Evolutionary conservation across 1,139 yeast genomes (phyloP).

Genomic region (Suzukiozyma palmioleophila): DNA sequence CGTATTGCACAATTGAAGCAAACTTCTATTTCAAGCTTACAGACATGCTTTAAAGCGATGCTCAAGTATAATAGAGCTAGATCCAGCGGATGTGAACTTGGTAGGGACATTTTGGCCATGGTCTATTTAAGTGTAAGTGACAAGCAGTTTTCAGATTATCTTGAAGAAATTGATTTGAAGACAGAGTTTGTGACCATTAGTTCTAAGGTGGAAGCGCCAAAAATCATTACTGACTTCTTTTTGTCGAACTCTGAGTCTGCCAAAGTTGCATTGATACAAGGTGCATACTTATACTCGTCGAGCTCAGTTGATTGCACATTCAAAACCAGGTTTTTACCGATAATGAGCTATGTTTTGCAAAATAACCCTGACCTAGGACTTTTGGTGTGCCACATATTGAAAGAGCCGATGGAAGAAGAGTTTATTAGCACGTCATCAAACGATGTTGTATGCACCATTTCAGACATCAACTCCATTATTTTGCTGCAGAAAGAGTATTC

Average conservation of each 20-base stretch:
- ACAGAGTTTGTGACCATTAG: conserved; percentile 22
- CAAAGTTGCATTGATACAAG: conserved; percentile 46
- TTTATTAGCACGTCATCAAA: conserved; percentile 26
- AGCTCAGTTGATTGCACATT: conserved; percentile 42
- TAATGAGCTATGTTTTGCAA: conserved; percentile 42
- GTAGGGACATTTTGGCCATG: conserved; percentile 35
- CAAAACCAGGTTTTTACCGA: conserved; percentile 48
- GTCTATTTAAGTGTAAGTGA: conserved; percentile 51
- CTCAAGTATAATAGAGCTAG: conserved; percentile 14
- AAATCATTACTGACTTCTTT: conserved; percentile 46
- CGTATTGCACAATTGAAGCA: conserved; percentile 57
- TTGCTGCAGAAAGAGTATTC: conserved; percentile 19
- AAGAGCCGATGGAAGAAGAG: conserved; percentile 34
- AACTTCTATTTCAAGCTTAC: conserved; percentile 51
- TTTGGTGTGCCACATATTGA: conserved; percentile 42
- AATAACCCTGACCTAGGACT: conserved; percentile 34
- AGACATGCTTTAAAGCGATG: conserved; percentile 45
- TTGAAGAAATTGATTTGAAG: conserved; percentile 44
- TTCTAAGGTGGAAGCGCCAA: conserved; percentile 43
- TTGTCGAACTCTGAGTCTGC: conserved; percentile 38
- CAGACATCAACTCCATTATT: conserved; percentile 24
- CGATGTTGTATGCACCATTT: conserved; percentile 25
- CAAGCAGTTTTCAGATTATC: conserved; percentile 39
- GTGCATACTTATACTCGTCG: conserved; percentile 44
- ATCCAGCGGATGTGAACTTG: background rate